phyloP scores from a whole-genome alignment of 2,329 filamentous ascomycete species.

The Shiraia bambusicola region DNA sequence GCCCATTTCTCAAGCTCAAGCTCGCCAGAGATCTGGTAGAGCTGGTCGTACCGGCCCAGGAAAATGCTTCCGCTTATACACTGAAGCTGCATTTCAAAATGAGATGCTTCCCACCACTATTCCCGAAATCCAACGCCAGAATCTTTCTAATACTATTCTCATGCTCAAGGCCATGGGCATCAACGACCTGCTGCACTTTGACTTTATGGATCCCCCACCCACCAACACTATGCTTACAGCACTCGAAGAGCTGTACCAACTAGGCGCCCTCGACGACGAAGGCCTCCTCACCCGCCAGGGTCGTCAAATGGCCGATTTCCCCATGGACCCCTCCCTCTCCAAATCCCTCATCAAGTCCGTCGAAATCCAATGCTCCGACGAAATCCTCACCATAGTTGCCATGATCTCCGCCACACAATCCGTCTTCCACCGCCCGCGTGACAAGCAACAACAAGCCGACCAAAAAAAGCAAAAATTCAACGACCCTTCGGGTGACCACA shows the following conservation, averaged over 20 bases:
- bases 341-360: conserved; percentile 89
- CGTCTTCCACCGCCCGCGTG: conserved; percentile 93
- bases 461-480: conserved; percentile 98
- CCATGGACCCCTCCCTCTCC: conserved; percentile 90
- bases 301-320: conserved; percentile 97
- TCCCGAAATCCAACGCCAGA: conserved; percentile 94
- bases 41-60: conserved; percentile 93
- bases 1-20: conserved; percentile 94
- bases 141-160: conserved; percentile 86
- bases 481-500: conserved; percentile 89
- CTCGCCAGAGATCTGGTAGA: conserved; percentile 88
- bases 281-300: conserved; percentile 88
- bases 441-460: conserved; percentile 94
- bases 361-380: conserved; percentile 86
- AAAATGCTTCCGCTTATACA: conserved; percentile 87
- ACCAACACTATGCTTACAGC: conserved; percentile 98
- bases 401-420: conserved; percentile 71
- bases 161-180: conserved; percentile 99
- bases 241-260: conserved; percentile 88
- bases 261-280: conserved; percentile 92
- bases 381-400: conserved; percentile 83
- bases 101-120: conserved; percentile 97
- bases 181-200: conserved; percentile 94
- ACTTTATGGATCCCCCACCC: conserved; percentile 98
- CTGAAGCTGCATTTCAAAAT: conserved; percentile 89